Evolutionary conservation across 306 rosid species (phyloP).

Genomic region (Senna tora): DNA sequence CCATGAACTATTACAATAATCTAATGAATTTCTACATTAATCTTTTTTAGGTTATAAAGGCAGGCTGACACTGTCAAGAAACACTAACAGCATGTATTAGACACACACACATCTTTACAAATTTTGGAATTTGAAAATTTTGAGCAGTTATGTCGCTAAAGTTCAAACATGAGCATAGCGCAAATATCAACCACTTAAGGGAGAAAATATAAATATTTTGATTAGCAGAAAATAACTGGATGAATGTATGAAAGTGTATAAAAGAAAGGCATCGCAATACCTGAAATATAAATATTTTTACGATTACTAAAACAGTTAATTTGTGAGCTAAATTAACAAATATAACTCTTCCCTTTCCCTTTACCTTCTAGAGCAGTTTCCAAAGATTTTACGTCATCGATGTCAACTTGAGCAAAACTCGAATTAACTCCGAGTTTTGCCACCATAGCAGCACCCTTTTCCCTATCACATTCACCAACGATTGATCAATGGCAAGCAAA

Average conservation of each 20-base stretch:
- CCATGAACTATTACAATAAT: not conserved
- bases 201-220: not conserved
- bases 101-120: not conserved
- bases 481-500: not conserved
- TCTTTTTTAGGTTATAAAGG: not conserved
- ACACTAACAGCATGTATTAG: not conserved
- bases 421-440: constrained; percentile 65
- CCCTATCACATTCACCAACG: constrained; percentile 49
- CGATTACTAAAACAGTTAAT: not conserved
- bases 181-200: not conserved
- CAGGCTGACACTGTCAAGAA: not conserved
- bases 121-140: not conserved
- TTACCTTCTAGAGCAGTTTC: constrained; percentile 68
- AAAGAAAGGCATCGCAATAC: not conserved
- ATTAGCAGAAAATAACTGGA: not conserved
- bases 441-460: constrained; percentile 70
- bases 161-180: not conserved
- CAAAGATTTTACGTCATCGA: constrained; percentile 55
- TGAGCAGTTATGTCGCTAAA: not conserved
- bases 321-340: not conserved
- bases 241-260: not conserved
- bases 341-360: not conserved
- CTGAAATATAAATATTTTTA: not conserved
- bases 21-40: not conserved
- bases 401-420: constrained; percentile 64